Evolutionary conservation across 306 rosid genomes (phyloP).

Genomic region (Arachis hypogaea): DNA sequence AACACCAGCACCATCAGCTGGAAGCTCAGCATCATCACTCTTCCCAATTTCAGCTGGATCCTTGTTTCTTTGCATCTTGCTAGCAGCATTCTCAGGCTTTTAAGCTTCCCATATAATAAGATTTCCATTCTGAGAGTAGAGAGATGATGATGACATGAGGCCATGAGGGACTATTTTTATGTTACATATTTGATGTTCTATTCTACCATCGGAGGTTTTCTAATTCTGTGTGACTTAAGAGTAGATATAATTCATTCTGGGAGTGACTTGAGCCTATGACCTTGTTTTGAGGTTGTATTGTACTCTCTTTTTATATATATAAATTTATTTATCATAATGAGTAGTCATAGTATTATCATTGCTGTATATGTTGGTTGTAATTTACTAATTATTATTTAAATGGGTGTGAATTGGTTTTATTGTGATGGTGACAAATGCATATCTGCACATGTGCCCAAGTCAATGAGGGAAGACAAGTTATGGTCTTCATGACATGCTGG

Average conservation of each 20-base stretch:
- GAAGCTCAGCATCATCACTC: constrained; percentile 42
- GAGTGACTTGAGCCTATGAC: constrained; percentile 26
- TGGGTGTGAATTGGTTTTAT: background rate
- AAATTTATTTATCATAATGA: constrained; percentile 22
- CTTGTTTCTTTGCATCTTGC: constrained; percentile 37
- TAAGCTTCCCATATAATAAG: constrained; percentile 17
- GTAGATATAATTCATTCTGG: constrained; percentile 45
- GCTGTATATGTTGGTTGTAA: background rate
- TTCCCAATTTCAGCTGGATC: constrained; percentile 44
- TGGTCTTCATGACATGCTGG: constrained; percentile 3
- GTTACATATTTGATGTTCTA: constrained; percentile 20
- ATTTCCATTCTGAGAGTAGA: constrained; percentile 36
- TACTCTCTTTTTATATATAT: constrained; percentile 33
- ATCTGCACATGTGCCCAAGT: background rate
- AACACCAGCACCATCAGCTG: constrained; percentile 46
- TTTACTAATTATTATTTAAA: background rate
- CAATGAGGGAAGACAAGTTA: background rate
- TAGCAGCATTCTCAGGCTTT: constrained; percentile 34
- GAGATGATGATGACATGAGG: constrained; percentile 24
- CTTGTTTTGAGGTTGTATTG: constrained; percentile 39
- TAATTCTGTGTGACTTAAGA: constrained; percentile 36
- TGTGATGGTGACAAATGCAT: background rate
- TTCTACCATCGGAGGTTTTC: constrained; percentile 28
- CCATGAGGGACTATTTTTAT: constrained; percentile 42
- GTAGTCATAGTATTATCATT: background rate